phyloP scores from a whole-genome alignment of 176 grass and related monocot species.

The maize (Zea mays) region Zm-B73-REFERENCE-NAM-5.0 NC_050105.1:85909501-85910000 shows the following conservation, averaged over 20 bases:
- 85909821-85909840: not conserved
- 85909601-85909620: not conserved
- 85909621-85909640: not conserved
- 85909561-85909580: not conserved
- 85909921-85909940: not conserved
- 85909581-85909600: not conserved
- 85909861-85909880: not conserved
- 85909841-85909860: not conserved
- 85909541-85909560: not conserved
- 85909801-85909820: not conserved
- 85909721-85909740: constrained; percentile 36
- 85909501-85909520: not conserved
- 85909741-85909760: not conserved
- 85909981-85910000: not conserved
- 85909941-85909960: not conserved
- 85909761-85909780: not conserved
- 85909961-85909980: not conserved
- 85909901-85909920: constrained; percentile 24
- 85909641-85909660: not conserved
- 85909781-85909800: not conserved
- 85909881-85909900: constrained; percentile 23
- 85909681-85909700: not conserved
- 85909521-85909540: not conserved
- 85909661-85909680: not conserved
- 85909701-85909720: not conserved